Conservation (phyloP, 108 stramenopile genomes). For the Schizochytrium sp. region DNA sequence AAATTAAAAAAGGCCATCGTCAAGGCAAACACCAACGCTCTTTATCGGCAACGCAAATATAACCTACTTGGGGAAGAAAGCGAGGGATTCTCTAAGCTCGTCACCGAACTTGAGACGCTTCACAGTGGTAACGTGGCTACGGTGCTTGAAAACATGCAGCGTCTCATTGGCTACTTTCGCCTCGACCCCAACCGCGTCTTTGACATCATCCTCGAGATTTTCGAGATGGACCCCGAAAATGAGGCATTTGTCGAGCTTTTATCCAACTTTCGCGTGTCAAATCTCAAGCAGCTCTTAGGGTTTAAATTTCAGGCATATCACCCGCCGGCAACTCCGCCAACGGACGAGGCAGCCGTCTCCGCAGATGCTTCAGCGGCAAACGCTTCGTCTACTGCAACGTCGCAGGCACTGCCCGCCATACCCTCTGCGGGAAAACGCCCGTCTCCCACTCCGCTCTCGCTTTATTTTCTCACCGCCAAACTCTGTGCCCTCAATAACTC, state of each 20-base stretch:
- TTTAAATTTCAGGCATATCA: neutral
- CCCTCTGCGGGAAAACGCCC: neutral
- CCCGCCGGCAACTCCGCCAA: neutral
- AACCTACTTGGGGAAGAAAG: conserved; percentile 85
- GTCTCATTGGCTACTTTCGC: conserved; percentile 79
- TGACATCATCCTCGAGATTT: conserved; percentile 68
- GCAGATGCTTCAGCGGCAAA: neutral
- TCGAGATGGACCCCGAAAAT: conserved; percentile 53
- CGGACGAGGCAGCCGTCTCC: neutral
- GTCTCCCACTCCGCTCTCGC: neutral
- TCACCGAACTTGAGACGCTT: conserved; percentile 23
- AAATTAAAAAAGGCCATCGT: conserved; percentile 27
- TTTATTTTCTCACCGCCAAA: neutral
- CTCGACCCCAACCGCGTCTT: conserved; percentile 87
- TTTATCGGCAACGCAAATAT: conserved; percentile 82
- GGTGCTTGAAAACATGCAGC: conserved; percentile 4
- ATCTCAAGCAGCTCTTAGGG: neutral
- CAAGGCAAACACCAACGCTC: conserved; percentile 67
- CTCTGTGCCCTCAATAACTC: neutral
- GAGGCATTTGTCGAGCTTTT: neutral
- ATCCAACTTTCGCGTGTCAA: neutral
- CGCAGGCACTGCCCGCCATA: too few relatives aligned
- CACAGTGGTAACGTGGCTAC: neutral
- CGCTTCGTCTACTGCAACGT: neutral
- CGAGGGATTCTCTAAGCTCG: conserved; percentile 79